Base-by-base conservation (phyloP, 1,284 basidiomycete genomes). In the Sporisorium sorghi region DNA sequence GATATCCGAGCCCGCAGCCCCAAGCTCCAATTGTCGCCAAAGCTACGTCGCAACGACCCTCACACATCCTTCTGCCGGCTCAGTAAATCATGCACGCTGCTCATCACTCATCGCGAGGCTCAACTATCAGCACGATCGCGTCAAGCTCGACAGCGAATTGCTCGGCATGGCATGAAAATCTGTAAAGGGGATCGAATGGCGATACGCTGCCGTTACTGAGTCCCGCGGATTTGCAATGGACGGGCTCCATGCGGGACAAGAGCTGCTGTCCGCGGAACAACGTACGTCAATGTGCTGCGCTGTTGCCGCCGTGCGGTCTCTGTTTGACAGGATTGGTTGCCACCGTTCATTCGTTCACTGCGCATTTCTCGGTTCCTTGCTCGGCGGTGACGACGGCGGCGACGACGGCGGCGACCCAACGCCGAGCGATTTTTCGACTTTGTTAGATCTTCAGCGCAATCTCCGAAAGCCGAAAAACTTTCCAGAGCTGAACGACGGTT, bases 391-490 rank as follows among this genome's bases (percentile, higher is more conserved):
- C 37, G 14, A 19, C 37, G 37, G 35, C 6, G n/a, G 35, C 17
- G 35, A 14, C 33, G 8, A 9, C 35, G 35, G 14, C 35, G 14
- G 1, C 30, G 44, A n/a, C n/a, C n/a, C n/a, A n/a, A n/a, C n/a
- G n/a, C n/a, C n/a, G n/a, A n/a, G 15, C 24, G 28, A 50, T 24
- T 26, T 39, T 50, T 9, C 3, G 0, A 11, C 8, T 2, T 11
- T 46, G 44, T 50, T 56, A 50, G 40, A 32, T 28, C n/a, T 2
- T 12, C 10, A 4, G 12, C 8, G 8, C 5, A 2, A 62, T 32
- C 28, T 40, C 60, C 60, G 53, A 62, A 28, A 46, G 47, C 53
- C 60, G 60, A 56, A 56, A 50, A 32, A n/a, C 8, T 43, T 52
- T 28, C 8, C 30, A 7, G 17, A 15, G 28, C 30, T 15, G 10